These are phyloP conservation scores for Trichoderma koningii DNA, from an alignment of 2,329 filamentous ascomycete species.

Conservation along the genomic window DNA sequence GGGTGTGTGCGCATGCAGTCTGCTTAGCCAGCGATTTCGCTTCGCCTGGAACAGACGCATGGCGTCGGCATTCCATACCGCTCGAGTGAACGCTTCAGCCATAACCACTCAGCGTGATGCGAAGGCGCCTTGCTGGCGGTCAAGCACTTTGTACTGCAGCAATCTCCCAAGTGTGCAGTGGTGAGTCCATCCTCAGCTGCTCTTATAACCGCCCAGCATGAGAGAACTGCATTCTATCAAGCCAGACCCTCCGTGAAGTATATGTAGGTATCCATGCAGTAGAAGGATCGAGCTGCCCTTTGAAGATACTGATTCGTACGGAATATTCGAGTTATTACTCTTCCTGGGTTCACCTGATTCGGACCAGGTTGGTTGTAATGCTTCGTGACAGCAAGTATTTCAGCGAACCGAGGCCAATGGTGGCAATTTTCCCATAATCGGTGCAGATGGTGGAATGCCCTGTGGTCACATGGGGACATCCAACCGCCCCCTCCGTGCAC, in stretches of 20 bases:
- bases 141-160: not conserved
- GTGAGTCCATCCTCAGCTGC: not conserved
- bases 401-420: not conserved
- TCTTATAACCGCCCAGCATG: not conserved
- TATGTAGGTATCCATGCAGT: not conserved
- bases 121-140: not conserved
- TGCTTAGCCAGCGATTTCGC: not conserved
- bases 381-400: not conserved
- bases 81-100: conserved; percentile 8
- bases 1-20: not conserved
- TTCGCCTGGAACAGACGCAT: not conserved
- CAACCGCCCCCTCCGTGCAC: conserved; percentile 1
- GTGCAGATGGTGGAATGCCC: not conserved
- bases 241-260: not conserved
- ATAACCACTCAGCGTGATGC: not conserved
- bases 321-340: not conserved
- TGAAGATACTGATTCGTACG: not conserved
- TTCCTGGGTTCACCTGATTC: no score
- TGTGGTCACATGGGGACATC: not conserved
- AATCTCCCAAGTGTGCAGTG: conserved; percentile 12
- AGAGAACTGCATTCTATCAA: not conserved
- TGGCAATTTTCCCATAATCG: not conserved
- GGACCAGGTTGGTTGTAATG: no score
- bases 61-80: not conserved
- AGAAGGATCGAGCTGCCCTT: not conserved